Conservation (phyloP, 2,329 filamentous ascomycete species). For the Curvularia hawaiiensis region DNA sequence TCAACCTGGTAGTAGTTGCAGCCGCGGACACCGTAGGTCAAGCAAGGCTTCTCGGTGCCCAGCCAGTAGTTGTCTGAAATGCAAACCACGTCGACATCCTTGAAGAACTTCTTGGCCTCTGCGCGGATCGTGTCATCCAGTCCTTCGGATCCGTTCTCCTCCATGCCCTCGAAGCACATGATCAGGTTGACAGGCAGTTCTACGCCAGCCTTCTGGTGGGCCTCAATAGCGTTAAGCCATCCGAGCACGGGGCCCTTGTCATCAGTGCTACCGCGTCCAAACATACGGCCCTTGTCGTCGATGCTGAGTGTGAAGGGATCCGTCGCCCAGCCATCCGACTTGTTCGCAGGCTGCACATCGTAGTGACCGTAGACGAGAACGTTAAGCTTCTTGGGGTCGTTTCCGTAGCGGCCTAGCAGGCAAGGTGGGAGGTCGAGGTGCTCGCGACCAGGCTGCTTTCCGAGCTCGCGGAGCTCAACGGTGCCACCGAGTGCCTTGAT, state of each 20-base stretch:
- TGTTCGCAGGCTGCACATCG: slow-evolving; percentile 93
- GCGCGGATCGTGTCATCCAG: slow-evolving; percentile 91
- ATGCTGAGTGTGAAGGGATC: slow-evolving; percentile 90
- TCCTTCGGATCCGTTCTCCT: slow-evolving; percentile 97
- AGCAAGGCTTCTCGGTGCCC: slow-evolving; percentile 95
- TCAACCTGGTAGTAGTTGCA: slow-evolving; percentile 98
- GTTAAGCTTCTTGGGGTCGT: slow-evolving; percentile 89
- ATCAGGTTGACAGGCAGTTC: slow-evolving; percentile 97
- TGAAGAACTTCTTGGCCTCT: slow-evolving; percentile 94
- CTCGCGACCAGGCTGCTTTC: slow-evolving; percentile 90
- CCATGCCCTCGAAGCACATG: slow-evolving; percentile 99
- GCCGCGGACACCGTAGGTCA: slow-evolving; percentile 95
- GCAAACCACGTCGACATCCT: slow-evolving; percentile 93
- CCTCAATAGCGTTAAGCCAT: slow-evolving; percentile 98
- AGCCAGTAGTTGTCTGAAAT: slow-evolving; percentile 99
- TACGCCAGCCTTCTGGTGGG: slow-evolving; percentile 91
- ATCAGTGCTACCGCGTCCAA: slow-evolving; percentile 91
- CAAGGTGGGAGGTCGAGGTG: slow-evolving; percentile 91
- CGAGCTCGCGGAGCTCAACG: slow-evolving; percentile 84
- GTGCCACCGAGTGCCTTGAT: slow-evolving; percentile 82
- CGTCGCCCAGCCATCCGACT: slow-evolving; percentile 93
- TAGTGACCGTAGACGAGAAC: slow-evolving; percentile 99
- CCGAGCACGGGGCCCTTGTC: slow-evolving; percentile 97
- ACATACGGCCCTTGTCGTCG: slow-evolving; percentile 93
- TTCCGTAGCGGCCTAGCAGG: slow-evolving; percentile 88